Base-by-base conservation (phyloP, 371 early-diverging fungal species). In the Fennellomyces sp. region DNA sequence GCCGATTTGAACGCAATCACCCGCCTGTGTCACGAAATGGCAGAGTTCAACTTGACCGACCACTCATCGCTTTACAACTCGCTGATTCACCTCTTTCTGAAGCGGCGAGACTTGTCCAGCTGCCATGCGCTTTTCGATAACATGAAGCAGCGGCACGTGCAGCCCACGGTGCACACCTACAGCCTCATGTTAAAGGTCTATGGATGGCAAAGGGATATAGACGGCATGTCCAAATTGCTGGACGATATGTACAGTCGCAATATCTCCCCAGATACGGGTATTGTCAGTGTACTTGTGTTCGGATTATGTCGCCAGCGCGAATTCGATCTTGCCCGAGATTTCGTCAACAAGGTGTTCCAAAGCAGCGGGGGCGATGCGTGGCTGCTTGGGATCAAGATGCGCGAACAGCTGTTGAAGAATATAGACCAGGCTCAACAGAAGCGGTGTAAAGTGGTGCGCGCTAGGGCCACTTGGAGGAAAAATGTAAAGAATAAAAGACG, bases 191-290 rank as follows among this genome's bases (percentile, higher is more conserved):
- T 64, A 33, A 29, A 52, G 13, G 36, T 45, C n/a, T 55, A 39
- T 23, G 59, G 55, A 49, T 49, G 42, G 17, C 29, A 39, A 15
- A 29, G 39, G 23, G 55, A 59, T n/a, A 17, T 59, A 0, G 25
- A 28, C 13, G 52, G 38, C 15, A 51, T 59, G 41, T 10, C 33
- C 25, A 12, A 59, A 7, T 60, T 52, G 21, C 25, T 64, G 13
- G 60, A 64, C 12, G 56, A 64, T 28, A 64, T 64, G 65, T 31
- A 64, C 23, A 39, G 50, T 19, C 55, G 56, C n/a, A 30, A 39
- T 3, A 31, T 55, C 11, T 30, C 41, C 6, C 52, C 60, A 12
- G 65, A 64, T 28, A 29, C 38, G 26, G 60, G 25, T 2, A 60
- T 64, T 5, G 50, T 64, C 26, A 49, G 59, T 35, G 35, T 55